phyloP scores from a whole-genome alignment of 768 basidiomycete genomes.

The Suillus placidus region DNA sequence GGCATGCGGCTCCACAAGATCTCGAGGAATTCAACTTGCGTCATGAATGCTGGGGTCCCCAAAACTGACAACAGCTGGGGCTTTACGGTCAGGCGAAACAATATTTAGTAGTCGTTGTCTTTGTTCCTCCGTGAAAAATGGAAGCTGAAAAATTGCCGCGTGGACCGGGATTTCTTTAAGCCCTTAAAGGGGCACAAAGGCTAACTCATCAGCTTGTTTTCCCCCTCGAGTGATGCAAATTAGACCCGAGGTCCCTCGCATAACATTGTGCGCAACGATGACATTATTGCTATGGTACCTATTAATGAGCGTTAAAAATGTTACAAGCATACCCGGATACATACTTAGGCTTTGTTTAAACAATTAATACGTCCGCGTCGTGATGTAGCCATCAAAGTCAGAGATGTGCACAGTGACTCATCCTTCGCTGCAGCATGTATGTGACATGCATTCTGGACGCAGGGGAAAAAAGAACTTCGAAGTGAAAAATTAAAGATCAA shows the following conservation, averaged over 20 bases:
- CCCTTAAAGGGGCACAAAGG: not conserved
- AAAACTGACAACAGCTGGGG: not conserved
- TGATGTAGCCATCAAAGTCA: not conserved
- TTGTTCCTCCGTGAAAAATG: not conserved
- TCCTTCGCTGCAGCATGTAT: not conserved
- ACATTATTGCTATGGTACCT: constrained; percentile 4
- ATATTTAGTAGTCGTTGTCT: not conserved
- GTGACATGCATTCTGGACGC: not conserved
- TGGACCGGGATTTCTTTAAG: not conserved
- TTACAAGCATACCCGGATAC: not conserved
- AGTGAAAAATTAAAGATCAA: constrained; percentile 6
- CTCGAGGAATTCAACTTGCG: constrained; percentile 1
- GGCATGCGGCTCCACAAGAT: constrained; percentile 1
- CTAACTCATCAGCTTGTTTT: not conserved
- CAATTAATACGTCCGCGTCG: not conserved
- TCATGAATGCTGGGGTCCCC: not conserved
- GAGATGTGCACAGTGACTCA: not conserved
- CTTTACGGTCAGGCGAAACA: not conserved
- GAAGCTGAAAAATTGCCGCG: not conserved
- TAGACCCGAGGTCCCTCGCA: constrained; percentile 2
- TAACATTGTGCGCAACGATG: not conserved
- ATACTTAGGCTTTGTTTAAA: constrained; percentile 5
- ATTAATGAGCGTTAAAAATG: constrained; percentile 4
- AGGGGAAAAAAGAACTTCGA: constrained; percentile 1
- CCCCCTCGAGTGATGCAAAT: not conserved